Percentiles rank a stretch among this genome's conserved stretches.
phyloP scores from a whole-genome alignment of 2,329 filamentous ascomycete genomes.

The Podosphaera xanthii region DNA sequence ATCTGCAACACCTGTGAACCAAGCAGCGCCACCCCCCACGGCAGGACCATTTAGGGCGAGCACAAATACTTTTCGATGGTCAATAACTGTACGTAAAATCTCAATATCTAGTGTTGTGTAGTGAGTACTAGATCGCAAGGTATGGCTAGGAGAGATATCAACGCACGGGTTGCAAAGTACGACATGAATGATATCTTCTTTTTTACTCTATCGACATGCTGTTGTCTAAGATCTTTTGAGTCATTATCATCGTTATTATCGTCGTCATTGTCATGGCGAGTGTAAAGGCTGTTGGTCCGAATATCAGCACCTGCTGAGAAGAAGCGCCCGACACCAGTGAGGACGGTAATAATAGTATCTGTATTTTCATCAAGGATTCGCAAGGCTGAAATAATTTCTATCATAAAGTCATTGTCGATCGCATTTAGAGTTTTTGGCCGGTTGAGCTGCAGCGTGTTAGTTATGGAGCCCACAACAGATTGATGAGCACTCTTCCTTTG shows the following conservation, averaged over 20 bases:
- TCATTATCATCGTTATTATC: not conserved
- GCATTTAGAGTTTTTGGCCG: conserved; percentile 25
- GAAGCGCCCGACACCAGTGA: conserved; percentile 27
- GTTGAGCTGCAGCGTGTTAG: conserved; percentile 25
- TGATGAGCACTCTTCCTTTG: conserved; percentile 15
- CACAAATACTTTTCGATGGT: conserved; percentile 27
- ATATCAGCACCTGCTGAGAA: conserved; percentile 27
- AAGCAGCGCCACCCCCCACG: conserved; percentile 26
- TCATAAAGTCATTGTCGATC: conserved; percentile 23
- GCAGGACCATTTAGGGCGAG: conserved; percentile 27
- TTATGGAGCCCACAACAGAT: not conserved
- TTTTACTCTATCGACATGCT: conserved; percentile 8
- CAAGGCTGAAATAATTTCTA: conserved; percentile 21
- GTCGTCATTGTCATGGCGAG: not conserved
- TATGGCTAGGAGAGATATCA: not conserved
- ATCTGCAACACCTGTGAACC: conserved; percentile 26
- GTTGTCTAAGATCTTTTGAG: not conserved
- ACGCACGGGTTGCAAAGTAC: conserved; percentile 7
- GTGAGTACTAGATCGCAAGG: not conserved
- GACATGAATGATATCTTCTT: conserved; percentile 12
- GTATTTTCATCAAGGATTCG: conserved; percentile 23
- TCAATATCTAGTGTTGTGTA: conserved; percentile 11
- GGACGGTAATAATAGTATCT: conserved; percentile 25
- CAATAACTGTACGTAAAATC: conserved; percentile 23
- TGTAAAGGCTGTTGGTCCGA: conserved; percentile 12